Evolutionary conservation across 169 alveolate genomes (phyloP).

Genomic region (Plasmodium vinckei): DNA sequence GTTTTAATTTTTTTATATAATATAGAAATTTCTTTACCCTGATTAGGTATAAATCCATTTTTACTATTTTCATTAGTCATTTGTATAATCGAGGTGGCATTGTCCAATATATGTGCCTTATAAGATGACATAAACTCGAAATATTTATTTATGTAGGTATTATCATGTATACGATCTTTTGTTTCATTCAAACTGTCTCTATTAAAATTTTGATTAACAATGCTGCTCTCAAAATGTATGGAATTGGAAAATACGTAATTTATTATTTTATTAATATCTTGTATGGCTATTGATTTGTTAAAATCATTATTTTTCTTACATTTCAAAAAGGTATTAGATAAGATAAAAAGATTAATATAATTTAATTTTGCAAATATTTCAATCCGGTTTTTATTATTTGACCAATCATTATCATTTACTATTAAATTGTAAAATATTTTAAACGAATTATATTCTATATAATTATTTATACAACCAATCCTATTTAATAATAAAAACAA

Average conservation of each 20-base stretch:
- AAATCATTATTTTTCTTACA: background rate
- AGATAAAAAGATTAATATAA: conserved; percentile 38
- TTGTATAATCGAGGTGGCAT: background rate
- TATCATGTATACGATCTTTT: background rate
- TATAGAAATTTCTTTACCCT: conserved; percentile 1
- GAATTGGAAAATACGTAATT: background rate
- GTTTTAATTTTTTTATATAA: conserved; percentile 23
- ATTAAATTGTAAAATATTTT: conserved; percentile 30
- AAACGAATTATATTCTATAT: conserved; percentile 23
- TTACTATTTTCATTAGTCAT: conserved; percentile 8
- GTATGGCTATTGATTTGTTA: background rate
- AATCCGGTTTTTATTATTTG: conserved; percentile 10
- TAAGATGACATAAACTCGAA: background rate
- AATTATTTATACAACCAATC: conserved; percentile 3
- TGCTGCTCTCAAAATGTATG: background rate
- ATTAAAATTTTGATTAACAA: background rate
- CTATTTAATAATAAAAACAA: conserved; percentile 48
- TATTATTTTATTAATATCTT: conserved; percentile 2
- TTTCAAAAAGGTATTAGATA: conserved; percentile 29
- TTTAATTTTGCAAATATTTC: conserved; percentile 62
- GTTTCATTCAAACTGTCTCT: background rate
- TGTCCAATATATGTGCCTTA: background rate
- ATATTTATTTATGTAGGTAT: background rate
- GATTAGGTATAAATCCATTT: background rate
- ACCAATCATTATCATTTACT: conserved; percentile 6